Percentiles rank a stretch among this genome's conserved stretches.
phyloP scores from a whole-genome alignment of 163 green algal species.

The Chlamydomonas reinhardtii region DNA sequence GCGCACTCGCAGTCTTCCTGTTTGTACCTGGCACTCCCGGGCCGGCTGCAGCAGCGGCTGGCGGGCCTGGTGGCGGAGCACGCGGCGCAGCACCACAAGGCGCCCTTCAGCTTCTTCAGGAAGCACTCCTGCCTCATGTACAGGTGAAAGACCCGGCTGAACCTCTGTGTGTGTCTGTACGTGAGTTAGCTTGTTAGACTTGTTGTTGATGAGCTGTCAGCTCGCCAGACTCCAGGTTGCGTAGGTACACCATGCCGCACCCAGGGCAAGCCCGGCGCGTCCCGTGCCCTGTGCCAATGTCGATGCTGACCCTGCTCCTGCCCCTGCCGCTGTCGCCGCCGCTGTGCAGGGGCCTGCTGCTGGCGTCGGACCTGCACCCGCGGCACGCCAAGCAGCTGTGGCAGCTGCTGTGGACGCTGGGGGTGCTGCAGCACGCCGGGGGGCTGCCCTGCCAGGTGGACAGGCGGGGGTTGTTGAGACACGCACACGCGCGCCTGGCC shows the following conservation, averaged over 20 bases:
- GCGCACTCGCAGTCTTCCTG: conserved; percentile 37
- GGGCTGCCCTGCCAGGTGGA: conserved; percentile 37
- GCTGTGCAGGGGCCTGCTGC: conserved; percentile 51
- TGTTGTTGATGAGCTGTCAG: too few relatives aligned
- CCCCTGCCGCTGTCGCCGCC: too few relatives aligned
- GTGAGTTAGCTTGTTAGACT: too few relatives aligned
- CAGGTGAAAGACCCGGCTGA: conserved; percentile 47
- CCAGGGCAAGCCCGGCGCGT: too few relatives aligned
- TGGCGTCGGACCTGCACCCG: conserved; percentile 37
- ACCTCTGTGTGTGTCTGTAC: too few relatives aligned
- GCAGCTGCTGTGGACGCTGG: conserved; percentile 52
- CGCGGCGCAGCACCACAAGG: conserved; percentile 18
- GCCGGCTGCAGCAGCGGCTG: conserved; percentile 34
- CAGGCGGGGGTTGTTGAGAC: not conserved
- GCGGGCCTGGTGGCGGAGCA: conserved; percentile 6
- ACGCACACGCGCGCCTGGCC: too few relatives aligned
- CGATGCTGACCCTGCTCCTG: too few relatives aligned
- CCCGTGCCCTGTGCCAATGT: too few relatives aligned
- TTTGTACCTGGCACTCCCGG: conserved; percentile 24
- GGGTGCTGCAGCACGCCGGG: conserved; percentile 11
- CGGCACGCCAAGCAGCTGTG: conserved; percentile 46
- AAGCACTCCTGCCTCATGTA: conserved; percentile 54
- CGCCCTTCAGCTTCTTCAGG: conserved; percentile 48
- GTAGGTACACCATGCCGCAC: too few relatives aligned
- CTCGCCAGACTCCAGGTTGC: too few relatives aligned